Base-by-base conservation (phyloP, 768 basidiomycete species). In the Tubosaeta sp. region DNA sequence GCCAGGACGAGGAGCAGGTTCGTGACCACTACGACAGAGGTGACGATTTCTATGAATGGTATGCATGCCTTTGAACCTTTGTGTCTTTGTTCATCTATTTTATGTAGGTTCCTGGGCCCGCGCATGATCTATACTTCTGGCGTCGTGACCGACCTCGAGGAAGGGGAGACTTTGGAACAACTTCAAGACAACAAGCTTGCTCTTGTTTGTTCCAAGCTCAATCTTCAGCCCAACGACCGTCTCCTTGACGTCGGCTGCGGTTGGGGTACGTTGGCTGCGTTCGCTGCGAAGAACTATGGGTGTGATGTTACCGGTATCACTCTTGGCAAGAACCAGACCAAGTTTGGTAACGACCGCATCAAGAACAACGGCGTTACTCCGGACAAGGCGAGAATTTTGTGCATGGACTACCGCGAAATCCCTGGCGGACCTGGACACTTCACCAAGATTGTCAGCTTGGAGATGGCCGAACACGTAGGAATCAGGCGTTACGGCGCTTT, bases 391-490 rank as follows among this genome's bases (percentile, higher is more conserved):
- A 81, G 94, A 49, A 93, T 98, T 58, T 73, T 97, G 47, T 95
- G 95, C 76, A 84, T 83, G 63, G 94, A 98, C 67, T 94, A 89
- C 69, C 84, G 94, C 27, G 90, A 96, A 49, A 88, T 97, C 59
- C 90, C 92, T 31, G 79, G 81, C 27, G 78, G 83, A 49, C 69
- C 72, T 42, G 84, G 86, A 46, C 81, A 82, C 51, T 99, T 88
- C 65, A 86, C 84, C 63, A 98, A 98, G 76, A 98, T 99, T 47
- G 93, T 95, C 44, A 86, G 84, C 54, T 78, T 99, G 54, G 96
- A 99, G 69, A 98, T 98, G 95, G 95, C 95, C 16, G 96, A 99
- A 84, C 96, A 99, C 66, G 96, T 99, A 54, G 96, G 96, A 52
- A 82, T 99, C 64, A 84, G 93, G 59, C 86, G 92, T 39, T 99